phyloP scores from a whole-genome alignment of 345 rosid species.

The Crucihimalaya himalaica region DNA sequence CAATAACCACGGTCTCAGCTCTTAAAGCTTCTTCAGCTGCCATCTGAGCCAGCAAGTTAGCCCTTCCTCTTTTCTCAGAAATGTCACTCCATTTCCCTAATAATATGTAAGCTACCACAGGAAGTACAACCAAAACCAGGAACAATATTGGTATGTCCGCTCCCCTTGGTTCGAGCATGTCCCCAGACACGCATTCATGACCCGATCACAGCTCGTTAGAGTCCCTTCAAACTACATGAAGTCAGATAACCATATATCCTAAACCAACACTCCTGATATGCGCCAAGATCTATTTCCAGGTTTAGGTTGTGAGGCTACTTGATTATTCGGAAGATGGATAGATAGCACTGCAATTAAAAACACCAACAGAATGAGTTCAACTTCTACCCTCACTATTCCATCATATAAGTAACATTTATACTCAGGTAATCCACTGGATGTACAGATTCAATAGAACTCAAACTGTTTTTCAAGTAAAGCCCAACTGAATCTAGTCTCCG shows the following conservation, averaged over 20 bases:
- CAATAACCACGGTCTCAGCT: conserved; percentile 43
- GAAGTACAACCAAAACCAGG: conserved; percentile 83
- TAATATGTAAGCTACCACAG: conserved; percentile 68
- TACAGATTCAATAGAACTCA: not conserved
- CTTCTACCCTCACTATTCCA: not conserved
- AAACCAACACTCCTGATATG: not conserved
- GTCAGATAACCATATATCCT: conserved; percentile 32
- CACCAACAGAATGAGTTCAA: conserved; percentile 1
- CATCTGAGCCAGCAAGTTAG: conserved; percentile 65
- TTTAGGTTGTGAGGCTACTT: conserved; percentile 2
- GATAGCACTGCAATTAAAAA: conserved; percentile 24
- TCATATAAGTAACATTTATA: not conserved
- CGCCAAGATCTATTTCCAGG: conserved; percentile 23
- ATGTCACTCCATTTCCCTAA: conserved; percentile 89
- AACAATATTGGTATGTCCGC: conserved; percentile 75
- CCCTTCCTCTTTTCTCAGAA: conserved; percentile 61
- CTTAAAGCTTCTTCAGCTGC: conserved; percentile 78
- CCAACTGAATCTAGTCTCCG: not conserved
- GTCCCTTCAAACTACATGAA: conserved; percentile 41
- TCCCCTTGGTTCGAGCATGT: conserved; percentile 96
- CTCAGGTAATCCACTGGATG: not conserved
- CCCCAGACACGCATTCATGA: conserved; percentile 76
- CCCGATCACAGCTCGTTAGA: conserved; percentile 45
- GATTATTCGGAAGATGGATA: conserved; percentile 12
- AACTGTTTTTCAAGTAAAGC: not conserved